A percentile compares a stretch with the other conserved stretches of the same genome.
These are phyloP conservation scores for Lichtheimia ramosa DNA, from an alignment of 371 early-diverging fungal genomes.

Conservation along the genomic window DNA sequence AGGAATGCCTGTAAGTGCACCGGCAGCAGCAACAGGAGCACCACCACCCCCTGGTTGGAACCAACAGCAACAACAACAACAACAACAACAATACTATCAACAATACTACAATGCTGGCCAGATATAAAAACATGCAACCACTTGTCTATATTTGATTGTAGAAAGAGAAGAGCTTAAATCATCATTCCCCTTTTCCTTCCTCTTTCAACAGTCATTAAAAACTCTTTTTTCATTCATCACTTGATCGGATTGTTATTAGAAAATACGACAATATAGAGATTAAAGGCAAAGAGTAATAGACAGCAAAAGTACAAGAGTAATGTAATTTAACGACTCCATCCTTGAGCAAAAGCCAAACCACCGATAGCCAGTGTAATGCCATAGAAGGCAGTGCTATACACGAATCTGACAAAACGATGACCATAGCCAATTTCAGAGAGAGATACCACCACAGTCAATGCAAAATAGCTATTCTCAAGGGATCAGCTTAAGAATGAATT, in stretches of 20 bases:
- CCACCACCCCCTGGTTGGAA: constrained; percentile 6
- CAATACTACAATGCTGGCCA: constrained; percentile 27
- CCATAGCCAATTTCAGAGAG: constrained; percentile 33
- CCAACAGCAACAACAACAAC: constrained; percentile 18
- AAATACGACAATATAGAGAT: too few relatives aligned
- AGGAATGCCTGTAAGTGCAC: neutral
- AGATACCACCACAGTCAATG: constrained; percentile 36
- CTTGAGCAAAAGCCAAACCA: constrained; percentile 40
- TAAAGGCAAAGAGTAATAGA: too few relatives aligned
- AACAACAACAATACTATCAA: constrained; percentile 26
- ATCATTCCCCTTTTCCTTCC: too few relatives aligned
- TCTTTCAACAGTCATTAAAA: too few relatives aligned
- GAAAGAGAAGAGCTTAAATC: too few relatives aligned
- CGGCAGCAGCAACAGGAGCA: neutral
- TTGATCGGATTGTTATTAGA: too few relatives aligned
- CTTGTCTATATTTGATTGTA: neutral
- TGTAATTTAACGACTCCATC: constrained; percentile 15
- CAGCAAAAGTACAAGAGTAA: too few relatives aligned
- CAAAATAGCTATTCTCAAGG: constrained; percentile 20
- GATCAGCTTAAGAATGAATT: neutral
- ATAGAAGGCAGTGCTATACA: constrained; percentile 34
- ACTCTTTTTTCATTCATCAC: too few relatives aligned
- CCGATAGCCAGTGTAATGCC: constrained; percentile 37
- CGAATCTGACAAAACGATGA: constrained; percentile 37
- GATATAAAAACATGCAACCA: constrained; percentile 3